phyloP scores from a whole-genome alignment of 106 monocot genomes.

The Posidonia australis region DNA sequence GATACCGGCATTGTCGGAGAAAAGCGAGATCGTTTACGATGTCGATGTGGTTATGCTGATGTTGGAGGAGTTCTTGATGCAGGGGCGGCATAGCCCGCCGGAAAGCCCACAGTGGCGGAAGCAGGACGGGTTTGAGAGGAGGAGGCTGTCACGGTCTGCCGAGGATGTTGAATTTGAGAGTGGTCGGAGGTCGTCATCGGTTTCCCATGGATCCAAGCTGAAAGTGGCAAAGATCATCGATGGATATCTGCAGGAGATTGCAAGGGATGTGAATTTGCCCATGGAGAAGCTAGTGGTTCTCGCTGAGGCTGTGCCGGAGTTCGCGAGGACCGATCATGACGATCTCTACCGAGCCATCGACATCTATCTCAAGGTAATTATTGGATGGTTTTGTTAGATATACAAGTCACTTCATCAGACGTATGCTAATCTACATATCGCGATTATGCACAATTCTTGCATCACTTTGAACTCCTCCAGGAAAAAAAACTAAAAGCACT shows the following conservation, averaged over 20 bases:
- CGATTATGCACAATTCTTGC: background rate
- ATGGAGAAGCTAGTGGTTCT: constrained; percentile 51
- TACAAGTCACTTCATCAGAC: too few relatives aligned
- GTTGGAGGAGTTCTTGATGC: constrained; percentile 66
- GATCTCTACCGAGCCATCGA: constrained; percentile 72
- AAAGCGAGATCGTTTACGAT: constrained; percentile 32
- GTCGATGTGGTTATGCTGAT: constrained; percentile 58
- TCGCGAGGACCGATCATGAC: constrained; percentile 64
- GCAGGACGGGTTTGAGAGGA: constrained; percentile 10
- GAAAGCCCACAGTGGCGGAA: constrained; percentile 37
- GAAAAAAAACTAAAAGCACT: too few relatives aligned
- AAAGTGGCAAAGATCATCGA: constrained; percentile 66
- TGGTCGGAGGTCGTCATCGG: constrained; percentile 47
- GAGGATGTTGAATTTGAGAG: constrained; percentile 46
- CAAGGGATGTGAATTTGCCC: constrained; percentile 40
- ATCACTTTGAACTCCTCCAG: background rate
- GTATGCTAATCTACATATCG: too few relatives aligned
- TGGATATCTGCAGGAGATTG: constrained; percentile 54
- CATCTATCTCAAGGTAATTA: constrained; percentile 59
- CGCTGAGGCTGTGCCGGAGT: constrained; percentile 64
- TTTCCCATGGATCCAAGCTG: constrained; percentile 58
- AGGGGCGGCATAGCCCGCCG: constrained; percentile 38
- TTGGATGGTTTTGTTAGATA: too few relatives aligned
- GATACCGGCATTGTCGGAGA: constrained; percentile 26
- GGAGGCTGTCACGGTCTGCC: constrained; percentile 46